These are phyloP conservation scores for Mycosphaerella arachidis DNA, from an alignment of 2,329 filamentous ascomycete genomes.

Conservation along the genomic window DNA sequence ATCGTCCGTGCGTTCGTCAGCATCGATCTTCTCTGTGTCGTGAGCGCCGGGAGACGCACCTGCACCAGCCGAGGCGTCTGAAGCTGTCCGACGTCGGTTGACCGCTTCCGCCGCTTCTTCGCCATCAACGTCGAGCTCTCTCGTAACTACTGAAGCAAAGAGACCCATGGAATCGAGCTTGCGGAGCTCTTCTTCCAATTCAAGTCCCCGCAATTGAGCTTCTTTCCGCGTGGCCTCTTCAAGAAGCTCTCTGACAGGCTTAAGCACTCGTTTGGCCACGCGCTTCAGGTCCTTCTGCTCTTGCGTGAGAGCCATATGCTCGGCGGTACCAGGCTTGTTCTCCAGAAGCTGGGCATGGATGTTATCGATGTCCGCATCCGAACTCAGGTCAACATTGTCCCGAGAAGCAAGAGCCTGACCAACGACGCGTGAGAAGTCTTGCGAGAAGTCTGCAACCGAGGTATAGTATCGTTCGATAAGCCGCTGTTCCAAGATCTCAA, in stretches of 20 bases:
- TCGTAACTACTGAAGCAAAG: constrained; percentile 43
- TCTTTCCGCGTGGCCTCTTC: constrained; percentile 75
- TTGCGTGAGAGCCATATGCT: constrained; percentile 40
- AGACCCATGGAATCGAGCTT: constrained; percentile 69
- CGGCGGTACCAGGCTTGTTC: constrained; percentile 32
- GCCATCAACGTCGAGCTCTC: constrained; percentile 45
- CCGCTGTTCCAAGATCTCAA: constrained; percentile 50
- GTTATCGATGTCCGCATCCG: constrained; percentile 27
- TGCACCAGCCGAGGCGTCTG: constrained; percentile 40
- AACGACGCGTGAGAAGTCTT: constrained; percentile 54
- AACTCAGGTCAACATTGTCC: constrained; percentile 23
- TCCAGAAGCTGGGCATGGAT: constrained; percentile 40
- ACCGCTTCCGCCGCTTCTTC: constrained; percentile 23
- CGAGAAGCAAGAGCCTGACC: constrained; percentile 45
- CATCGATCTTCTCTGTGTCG: constrained; percentile 29
- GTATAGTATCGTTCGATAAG: constrained; percentile 56
- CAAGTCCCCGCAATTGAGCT: constrained; percentile 69
- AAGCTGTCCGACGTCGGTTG: constrained; percentile 22
- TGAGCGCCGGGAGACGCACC: constrained; percentile 28
- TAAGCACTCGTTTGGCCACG: constrained; percentile 84
- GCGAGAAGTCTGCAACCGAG: constrained; percentile 57
- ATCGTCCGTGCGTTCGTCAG: constrained; percentile 29
- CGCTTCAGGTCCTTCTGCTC: constrained; percentile 79
- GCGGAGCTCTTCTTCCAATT: constrained; percentile 64
- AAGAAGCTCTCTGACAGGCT: constrained; percentile 70